Percentiles rank a stretch among this genome's conserved stretches.
Conservation (phyloP, 345 rosid species). For the Eucalyptus coolabah region DNA sequence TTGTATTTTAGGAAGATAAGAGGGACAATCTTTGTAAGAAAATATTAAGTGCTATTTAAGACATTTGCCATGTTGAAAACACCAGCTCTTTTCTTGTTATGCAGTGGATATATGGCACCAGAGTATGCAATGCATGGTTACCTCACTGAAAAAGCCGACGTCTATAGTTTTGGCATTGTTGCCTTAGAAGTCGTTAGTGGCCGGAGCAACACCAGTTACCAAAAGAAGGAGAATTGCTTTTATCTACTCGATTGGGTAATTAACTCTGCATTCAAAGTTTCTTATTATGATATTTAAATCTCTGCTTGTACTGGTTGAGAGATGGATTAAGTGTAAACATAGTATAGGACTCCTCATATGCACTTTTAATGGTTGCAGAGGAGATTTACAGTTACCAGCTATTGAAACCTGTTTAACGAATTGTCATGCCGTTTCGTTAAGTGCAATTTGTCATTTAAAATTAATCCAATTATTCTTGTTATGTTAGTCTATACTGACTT, state of each 20-base stretch:
- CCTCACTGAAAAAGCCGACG: constrained; percentile 18
- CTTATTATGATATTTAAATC: neutral
- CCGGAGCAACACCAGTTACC: neutral
- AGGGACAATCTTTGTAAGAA: neutral
- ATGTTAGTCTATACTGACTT: neutral
- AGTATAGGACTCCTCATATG: neutral
- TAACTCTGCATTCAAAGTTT: neutral
- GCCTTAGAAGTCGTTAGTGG: constrained; percentile 14
- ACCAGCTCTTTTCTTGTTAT: neutral
- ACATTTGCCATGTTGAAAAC: neutral
- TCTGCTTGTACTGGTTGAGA: neutral
- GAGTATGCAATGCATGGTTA: constrained; percentile 26
- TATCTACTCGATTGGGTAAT: constrained; percentile 23
- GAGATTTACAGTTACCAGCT: neutral
- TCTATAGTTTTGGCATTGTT: constrained; percentile 20
- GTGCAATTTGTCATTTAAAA: neutral
- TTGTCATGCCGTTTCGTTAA: neutral
- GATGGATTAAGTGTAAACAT: neutral
- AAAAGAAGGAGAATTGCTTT: neutral
- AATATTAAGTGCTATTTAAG: neutral
- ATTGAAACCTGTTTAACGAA: neutral
- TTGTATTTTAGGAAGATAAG: neutral
- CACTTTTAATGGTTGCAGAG: neutral
- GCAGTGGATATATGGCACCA: constrained; percentile 27
- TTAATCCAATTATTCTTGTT: neutral